phyloP scores from a whole-genome alignment of 2,329 filamentous ascomycete species.

The Elsinoe arachidis region DNA sequence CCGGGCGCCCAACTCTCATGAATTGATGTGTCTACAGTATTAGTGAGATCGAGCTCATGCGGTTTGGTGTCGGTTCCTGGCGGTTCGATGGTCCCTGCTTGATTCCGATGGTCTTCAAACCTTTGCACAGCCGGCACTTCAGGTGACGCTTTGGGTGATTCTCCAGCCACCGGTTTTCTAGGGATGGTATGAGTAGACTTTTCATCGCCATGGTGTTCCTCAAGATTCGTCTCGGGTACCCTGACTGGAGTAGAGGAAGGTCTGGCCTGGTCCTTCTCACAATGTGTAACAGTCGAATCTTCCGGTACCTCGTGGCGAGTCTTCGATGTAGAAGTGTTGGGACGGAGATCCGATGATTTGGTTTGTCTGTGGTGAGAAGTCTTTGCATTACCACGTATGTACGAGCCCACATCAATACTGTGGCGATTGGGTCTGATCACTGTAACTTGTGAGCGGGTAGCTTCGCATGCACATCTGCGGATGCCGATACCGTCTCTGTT shows the following conservation, averaged over 20 bases:
- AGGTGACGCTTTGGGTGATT: no score
- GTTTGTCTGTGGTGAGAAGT: neutral
- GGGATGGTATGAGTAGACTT: no score
- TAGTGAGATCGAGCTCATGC: constrained; percentile 24
- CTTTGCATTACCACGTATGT: neutral
- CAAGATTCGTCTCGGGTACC: no score
- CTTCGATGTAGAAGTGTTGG: neutral
- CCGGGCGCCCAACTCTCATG: constrained; percentile 32
- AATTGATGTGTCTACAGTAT: constrained; percentile 34
- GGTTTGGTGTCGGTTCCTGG: neutral
- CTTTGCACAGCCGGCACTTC: no score
- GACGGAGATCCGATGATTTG: neutral
- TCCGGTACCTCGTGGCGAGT: neutral
- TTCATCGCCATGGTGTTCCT: no score
- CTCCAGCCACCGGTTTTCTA: no score
- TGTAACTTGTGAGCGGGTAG: neutral
- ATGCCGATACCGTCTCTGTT: neutral
- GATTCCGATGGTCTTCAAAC: neutral
- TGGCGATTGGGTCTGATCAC: neutral
- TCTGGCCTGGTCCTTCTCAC: neutral
- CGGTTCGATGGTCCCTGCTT: neutral
- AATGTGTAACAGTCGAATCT: neutral
- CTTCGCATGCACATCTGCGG: neutral
- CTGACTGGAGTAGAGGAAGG: neutral
- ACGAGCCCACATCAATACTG: neutral